These are phyloP conservation scores for Globisporangium cederbergense DNA, from an alignment of 352 stramenopile species.

Conservation along the genomic window DNA sequence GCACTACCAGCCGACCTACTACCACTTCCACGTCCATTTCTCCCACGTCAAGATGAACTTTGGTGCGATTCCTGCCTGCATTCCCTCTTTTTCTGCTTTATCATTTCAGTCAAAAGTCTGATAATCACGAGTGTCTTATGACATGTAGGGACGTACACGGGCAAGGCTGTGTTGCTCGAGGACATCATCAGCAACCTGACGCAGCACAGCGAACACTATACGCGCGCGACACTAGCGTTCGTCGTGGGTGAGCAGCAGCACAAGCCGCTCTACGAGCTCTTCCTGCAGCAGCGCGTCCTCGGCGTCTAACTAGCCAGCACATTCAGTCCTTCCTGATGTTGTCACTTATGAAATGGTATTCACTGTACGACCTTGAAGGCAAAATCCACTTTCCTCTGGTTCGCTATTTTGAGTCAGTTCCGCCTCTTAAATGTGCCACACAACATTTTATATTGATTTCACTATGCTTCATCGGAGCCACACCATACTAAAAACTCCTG, in stretches of 20 bases:
- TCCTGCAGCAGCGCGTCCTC: constrained; percentile 55
- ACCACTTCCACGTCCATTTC: constrained; percentile 87
- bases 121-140: background rate
- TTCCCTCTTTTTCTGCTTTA: background rate
- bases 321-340: background rate
- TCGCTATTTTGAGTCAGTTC: background rate
- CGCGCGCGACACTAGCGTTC: constrained; percentile 68
- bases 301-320: background rate
- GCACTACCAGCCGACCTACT: constrained; percentile 89
- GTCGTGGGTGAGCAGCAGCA: constrained; percentile 81
- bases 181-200: constrained; percentile 84
- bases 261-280: constrained; percentile 63
- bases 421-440: background rate
- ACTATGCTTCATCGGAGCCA: background rate
- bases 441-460: background rate
- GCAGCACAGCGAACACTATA: constrained; percentile 60
- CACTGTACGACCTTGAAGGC: no score
- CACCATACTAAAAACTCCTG: background rate
- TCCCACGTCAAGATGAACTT: constrained; percentile 81
- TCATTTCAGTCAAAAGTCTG: no score
- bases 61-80: constrained; percentile 24
- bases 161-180: constrained; percentile 81
- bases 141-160: constrained; percentile 52
- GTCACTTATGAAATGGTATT: background rate
- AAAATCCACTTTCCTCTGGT: no score